These are phyloP conservation scores for Xylaria curta DNA, from an alignment of 495 filamentous ascomycete genomes.

Conservation along the genomic window DNA sequence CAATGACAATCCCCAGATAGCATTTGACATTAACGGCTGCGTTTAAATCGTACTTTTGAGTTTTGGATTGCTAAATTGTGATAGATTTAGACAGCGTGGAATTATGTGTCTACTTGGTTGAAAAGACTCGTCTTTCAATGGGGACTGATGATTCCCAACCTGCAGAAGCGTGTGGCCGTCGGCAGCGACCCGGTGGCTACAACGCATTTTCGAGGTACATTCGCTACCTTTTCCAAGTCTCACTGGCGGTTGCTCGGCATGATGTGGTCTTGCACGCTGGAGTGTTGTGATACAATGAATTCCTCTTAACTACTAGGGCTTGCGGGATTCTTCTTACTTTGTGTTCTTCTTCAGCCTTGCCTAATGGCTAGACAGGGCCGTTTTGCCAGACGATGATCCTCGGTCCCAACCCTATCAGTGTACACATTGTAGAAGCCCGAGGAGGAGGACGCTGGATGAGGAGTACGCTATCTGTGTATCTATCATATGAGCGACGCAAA, in stretches of 20 bases:
- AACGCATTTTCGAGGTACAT: slow-evolving; percentile 25
- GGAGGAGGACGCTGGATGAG: slow-evolving; percentile 10
- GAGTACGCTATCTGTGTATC: slow-evolving; percentile 5
- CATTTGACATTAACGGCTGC: neutral
- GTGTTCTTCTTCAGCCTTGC: slow-evolving; percentile 17
- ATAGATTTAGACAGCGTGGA: neutral
- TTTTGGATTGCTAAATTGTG: neutral
- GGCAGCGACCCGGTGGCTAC: slow-evolving; percentile 20
- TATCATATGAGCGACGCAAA: slow-evolving; percentile 19
- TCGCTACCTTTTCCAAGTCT: slow-evolving; percentile 16
- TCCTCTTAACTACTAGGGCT: neutral
- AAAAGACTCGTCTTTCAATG: slow-evolving; percentile 6
- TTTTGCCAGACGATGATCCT: neutral
- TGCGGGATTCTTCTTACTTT: neutral
- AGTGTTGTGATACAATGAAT: neutral
- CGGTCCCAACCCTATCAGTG: neutral
- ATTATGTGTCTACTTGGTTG: slow-evolving; percentile 7
- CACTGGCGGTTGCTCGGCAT: slow-evolving; percentile 15
- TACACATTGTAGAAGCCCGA: neutral
- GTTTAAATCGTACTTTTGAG: neutral
- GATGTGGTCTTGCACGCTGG: slow-evolving; percentile 5
- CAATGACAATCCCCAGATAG: slow-evolving; percentile 2
- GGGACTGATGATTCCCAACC: slow-evolving; percentile 10
- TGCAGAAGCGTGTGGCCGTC: slow-evolving; percentile 27
- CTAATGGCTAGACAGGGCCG: neutral